Base-by-base conservation (phyloP, 2,329 filamentous ascomycete species). In the Ceratocystis ficicola region DNA sequence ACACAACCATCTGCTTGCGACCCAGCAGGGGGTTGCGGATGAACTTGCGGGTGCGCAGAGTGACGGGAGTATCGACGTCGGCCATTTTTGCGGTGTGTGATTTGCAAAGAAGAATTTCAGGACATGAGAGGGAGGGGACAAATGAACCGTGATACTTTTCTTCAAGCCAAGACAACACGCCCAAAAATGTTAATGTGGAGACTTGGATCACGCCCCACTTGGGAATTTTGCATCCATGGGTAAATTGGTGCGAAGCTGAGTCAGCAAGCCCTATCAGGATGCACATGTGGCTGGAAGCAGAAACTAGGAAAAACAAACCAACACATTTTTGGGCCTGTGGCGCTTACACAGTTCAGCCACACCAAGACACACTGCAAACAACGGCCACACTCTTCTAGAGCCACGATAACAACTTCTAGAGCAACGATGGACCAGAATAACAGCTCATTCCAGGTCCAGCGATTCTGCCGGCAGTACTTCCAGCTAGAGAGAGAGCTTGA, bases 1-100 rank as follows among this genome's bases (percentile, higher is more conserved):
- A 96, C 93, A 96, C 89, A 82, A 96, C 93, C 90, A 97, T 96
- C 88, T 97, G 93, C 86, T 95, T 96, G 80, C 93, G 89, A 79
- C 88, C 90, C 78, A 99, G 88, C 77, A 99, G 90, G 80, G 94
- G 90, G 87, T 99, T 99, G 84, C 92, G 90, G 83, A 97, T 95
- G 89, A 99, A 99, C 86, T 97, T 97, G 89, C 94, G 93, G 81
- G 94, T 99, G 84, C 94, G 86, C 82, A 92, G 82, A 76, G 88
- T 91, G 78, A 91, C 87, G 77, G 87, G 81, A 74, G 80, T 80
- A 78, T 90, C 87, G 76, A 81, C 80, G 81, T 92, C 89, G 81
- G 92, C 89, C 93, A 96, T 96, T 80, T 81, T 95, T 83, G 81
- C 81, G 80, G 76, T 79, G 57, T 46, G 55, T 64, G 65, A 63